Evolutionary conservation across 495 filamentous ascomycete species (phyloP).

Genomic region (Chaetomium cochliodes): DNA sequence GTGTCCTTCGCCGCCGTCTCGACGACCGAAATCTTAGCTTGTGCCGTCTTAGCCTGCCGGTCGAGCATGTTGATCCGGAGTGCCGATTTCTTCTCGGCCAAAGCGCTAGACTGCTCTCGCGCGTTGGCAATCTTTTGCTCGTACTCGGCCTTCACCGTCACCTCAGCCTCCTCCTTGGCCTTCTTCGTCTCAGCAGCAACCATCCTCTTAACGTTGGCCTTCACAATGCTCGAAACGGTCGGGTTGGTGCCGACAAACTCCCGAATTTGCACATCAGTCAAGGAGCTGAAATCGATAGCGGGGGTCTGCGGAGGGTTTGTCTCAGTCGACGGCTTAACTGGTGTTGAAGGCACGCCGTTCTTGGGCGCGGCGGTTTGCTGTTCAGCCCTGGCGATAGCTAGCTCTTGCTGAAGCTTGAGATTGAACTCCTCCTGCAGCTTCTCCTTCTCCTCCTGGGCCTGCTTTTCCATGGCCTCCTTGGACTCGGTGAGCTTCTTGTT

Average conservation of each 20-base stretch:
- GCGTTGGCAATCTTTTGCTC: slow-evolving; percentile 52
- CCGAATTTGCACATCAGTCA: slow-evolving; percentile 62
- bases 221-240: slow-evolving; percentile 63
- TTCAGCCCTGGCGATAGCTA: slow-evolving; percentile 54
- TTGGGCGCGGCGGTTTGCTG: slow-evolving; percentile 39
- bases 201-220: slow-evolving; percentile 62
- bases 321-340: slow-evolving; percentile 30
- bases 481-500: slow-evolving; percentile 68
- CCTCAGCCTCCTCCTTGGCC: slow-evolving; percentile 52
- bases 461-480: slow-evolving; percentile 45
- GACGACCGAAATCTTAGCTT: slow-evolving; percentile 74
- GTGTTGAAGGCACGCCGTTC: slow-evolving; percentile 42
- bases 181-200: slow-evolving; percentile 59
- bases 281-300: slow-evolving; percentile 39
- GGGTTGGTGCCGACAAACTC: slow-evolving; percentile 64
- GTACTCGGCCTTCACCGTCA: slow-evolving; percentile 42
- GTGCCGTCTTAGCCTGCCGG: slow-evolving; percentile 59
- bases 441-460: slow-evolving; percentile 55
- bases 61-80: slow-evolving; percentile 80
- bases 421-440: slow-evolving; percentile 60
- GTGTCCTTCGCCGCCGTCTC: slow-evolving; percentile 79
- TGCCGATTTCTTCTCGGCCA: slow-evolving; percentile 62
- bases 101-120: slow-evolving; percentile 35
- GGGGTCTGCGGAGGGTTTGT: slow-evolving; percentile 35
- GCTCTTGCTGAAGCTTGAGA: slow-evolving; percentile 64